These are phyloP conservation scores for Aspergillus quadricinctus DNA, from an alignment of 2,329 filamentous ascomycete species.

Conservation along the genomic window DNA sequence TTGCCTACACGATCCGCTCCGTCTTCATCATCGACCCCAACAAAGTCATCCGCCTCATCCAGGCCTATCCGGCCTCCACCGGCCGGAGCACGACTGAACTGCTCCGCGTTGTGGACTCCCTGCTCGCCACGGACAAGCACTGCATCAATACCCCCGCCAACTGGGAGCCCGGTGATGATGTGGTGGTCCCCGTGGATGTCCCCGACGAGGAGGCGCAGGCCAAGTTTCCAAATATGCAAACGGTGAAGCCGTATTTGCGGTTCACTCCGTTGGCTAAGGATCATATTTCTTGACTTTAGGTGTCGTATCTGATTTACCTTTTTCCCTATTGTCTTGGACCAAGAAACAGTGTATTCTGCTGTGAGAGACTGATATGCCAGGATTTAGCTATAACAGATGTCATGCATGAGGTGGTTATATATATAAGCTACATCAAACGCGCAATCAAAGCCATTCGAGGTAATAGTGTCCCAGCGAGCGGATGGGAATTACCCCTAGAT, in stretches of 20 bases:
- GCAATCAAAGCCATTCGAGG: too few relatives aligned
- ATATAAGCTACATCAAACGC: too few relatives aligned
- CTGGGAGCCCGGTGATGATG: constrained; percentile 84
- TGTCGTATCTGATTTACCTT: too few relatives aligned
- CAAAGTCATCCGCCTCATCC: constrained; percentile 89
- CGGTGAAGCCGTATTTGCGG: constrained; percentile 52
- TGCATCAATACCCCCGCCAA: constrained; percentile 85
- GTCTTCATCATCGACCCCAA: constrained; percentile 94
- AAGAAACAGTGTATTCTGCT: too few relatives aligned
- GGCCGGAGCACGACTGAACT: constrained; percentile 80
- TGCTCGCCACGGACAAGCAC: constrained; percentile 84
- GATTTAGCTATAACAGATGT: too few relatives aligned
- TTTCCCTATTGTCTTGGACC: too few relatives aligned
- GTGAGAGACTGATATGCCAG: too few relatives aligned
- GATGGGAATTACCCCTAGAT: too few relatives aligned
- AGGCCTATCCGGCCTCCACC: constrained; percentile 88
- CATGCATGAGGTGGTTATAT: too few relatives aligned
- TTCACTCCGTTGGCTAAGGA: too few relatives aligned
- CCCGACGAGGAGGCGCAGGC: constrained; percentile 80
- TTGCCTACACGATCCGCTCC: constrained; percentile 89
- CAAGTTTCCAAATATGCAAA: constrained; percentile 71
- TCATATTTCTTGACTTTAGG: too few relatives aligned
- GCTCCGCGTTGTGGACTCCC: constrained; percentile 72
- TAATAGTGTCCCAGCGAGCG: too few relatives aligned
- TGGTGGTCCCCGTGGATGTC: constrained; percentile 82